Conservation (phyloP, 202 grass and related monocot genomes). For the Saccharum hybrid region DNA sequence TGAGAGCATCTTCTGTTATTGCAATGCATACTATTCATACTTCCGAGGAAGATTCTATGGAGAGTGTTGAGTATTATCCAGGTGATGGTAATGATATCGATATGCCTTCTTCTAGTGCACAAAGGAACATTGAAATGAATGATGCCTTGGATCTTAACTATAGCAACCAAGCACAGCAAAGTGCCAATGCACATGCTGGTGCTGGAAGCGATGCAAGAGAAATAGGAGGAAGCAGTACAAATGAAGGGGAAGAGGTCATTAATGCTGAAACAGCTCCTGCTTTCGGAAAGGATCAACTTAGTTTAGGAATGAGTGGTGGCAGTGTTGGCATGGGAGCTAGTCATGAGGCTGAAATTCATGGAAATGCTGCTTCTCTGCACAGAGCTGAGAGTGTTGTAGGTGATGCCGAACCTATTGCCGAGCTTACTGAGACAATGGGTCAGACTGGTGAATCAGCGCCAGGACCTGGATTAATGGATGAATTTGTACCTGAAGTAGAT, state of each 20-base stretch:
- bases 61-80: conserved; percentile 96
- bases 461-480: conserved; percentile 82
- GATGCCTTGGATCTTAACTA: conserved; percentile 86
- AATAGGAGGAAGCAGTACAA: conserved; percentile 95
- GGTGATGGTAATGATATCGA: conserved; percentile 67
- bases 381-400: conserved; percentile 80
- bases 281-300: conserved; percentile 81
- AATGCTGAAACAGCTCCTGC: conserved; percentile 78
- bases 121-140: conserved; percentile 80
- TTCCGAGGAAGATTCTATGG: conserved; percentile 83
- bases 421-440: conserved; percentile 89
- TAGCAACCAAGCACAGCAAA: conserved; percentile 96
- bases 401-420: conserved; percentile 81
- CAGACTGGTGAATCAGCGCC: conserved; percentile 93
- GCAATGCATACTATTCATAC: conserved; percentile 79
- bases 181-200: conserved; percentile 75
- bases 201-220: conserved; percentile 82
- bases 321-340: conserved; percentile 98
- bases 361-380: conserved; percentile 80
- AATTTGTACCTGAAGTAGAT: conserved; percentile 77
- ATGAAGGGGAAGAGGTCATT: conserved; percentile 93
- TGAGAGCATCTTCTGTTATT: conserved; percentile 88
- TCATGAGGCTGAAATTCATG: conserved; percentile 99
- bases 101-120: conserved; percentile 77
- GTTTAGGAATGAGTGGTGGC: conserved; percentile 90